Conservation (phyloP, 306 rosid species). For the Mucuna pruriens region DNA sequence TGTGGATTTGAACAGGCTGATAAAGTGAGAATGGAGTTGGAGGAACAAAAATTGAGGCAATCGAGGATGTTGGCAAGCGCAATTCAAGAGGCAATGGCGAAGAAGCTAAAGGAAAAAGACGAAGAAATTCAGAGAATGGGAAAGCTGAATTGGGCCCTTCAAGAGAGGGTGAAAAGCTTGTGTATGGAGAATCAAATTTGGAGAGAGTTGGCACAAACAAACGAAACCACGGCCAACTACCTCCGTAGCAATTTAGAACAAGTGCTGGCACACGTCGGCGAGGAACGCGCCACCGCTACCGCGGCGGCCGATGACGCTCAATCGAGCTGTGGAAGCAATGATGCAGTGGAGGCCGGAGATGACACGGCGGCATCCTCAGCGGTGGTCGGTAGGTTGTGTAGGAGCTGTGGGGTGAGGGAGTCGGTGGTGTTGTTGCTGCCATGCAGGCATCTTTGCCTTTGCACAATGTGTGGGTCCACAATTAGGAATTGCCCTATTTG, state of each 20-base stretch:
- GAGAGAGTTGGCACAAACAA: constrained; percentile 78
- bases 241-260: constrained; percentile 71
- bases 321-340: constrained; percentile 78
- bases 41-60: constrained; percentile 62
- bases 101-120: constrained; percentile 77
- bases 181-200: constrained; percentile 79
- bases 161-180: constrained; percentile 63
- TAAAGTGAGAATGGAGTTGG: constrained; percentile 65
- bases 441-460: constrained; percentile 90
- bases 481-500: constrained; percentile 76
- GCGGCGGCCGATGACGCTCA: constrained; percentile 52
- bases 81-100: constrained; percentile 58
- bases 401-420: constrained; percentile 67
- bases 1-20: constrained; percentile 57
- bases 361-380: constrained; percentile 22
- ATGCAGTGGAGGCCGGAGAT: neutral
- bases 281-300: constrained; percentile 9
- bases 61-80: constrained; percentile 54
- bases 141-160: constrained; percentile 71
- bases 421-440: constrained; percentile 81
- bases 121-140: constrained; percentile 75
- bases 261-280: constrained; percentile 57
- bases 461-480: constrained; percentile 82
- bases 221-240: constrained; percentile 79
- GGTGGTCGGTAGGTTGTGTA: constrained; percentile 51